Evolutionary conservation across 305 asterid species (phyloP), one percentile per base, ranked within the genome.

Genomic region (Plantago coronopus): DNA sequence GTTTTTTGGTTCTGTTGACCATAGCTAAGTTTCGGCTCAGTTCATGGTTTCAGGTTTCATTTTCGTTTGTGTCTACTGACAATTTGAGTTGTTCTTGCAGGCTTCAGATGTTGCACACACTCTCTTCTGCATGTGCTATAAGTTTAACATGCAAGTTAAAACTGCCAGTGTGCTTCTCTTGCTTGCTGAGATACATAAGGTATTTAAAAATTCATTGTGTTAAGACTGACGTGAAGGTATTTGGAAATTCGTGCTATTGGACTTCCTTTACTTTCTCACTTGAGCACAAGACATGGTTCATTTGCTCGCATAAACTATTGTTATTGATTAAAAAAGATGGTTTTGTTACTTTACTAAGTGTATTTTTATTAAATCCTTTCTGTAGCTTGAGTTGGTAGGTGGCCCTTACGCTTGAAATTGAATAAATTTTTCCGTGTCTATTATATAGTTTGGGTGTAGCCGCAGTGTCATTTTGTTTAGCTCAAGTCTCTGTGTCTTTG

Each of bases 131-230:
- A 81, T 62, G 66, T 86, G 97, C 64, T 87, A 83, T 77, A 85
- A 85, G 68, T 89, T 79, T 68, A 80, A 84, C 73, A 77, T 93
- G 87, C 94, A 93, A 79, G 88, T 93, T 37, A 87, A 86, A 81
- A 93, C 87, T 75, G 97, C 97, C 48, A 73, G 81, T 44, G 86
- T 87, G 73, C 95, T 93, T 74, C 91, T 93, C 74, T 71, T 93
- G 82, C 91, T 93, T 66, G 98, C 97, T 29, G 97, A 93, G 85
- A 93, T 93, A 72, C 91, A 86, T 78, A 88, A 86, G 98, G 98
- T 91, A 81, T 54, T 34, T 68, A 21, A 22, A 60, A 29, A 13
- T 67, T 44, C 34, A 14, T 42, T n/a, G n/a, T n/a, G n/a, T n/a
- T n/a, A n/a, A n/a, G n/a, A n/a, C n/a, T n/a, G n/a, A n/a, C n/a